Percentiles rank a stretch among this genome's conserved stretches.
Evolutionary conservation across 2,329 filamentous ascomycete genomes (phyloP).

Genomic region (Fusarium hostae): DNA sequence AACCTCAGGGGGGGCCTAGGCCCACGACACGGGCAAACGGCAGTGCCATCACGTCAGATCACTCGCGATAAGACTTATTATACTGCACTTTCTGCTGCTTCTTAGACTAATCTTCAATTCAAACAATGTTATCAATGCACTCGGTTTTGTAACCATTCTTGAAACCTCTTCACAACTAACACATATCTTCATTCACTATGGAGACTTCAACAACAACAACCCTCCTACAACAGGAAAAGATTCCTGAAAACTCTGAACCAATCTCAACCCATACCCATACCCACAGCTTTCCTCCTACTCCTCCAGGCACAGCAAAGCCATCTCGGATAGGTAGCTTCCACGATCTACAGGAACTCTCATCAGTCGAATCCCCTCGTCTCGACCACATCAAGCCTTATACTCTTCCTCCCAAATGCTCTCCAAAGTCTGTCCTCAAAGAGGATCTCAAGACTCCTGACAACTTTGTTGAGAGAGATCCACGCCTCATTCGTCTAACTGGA

Average conservation of each 20-base stretch:
- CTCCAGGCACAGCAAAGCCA: slow-evolving; percentile 53
- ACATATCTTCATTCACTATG: slow-evolving; percentile 25
- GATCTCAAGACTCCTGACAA: slow-evolving; percentile 86
- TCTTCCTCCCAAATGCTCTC: slow-evolving; percentile 73
- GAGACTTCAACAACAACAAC: slow-evolving; percentile 35
- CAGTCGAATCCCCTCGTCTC: slow-evolving; percentile 30
- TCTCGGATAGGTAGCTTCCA: slow-evolving; percentile 51
- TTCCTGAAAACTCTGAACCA: slow-evolving; percentile 21
- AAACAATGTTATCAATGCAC: neutral
- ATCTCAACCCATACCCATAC: slow-evolving; percentile 31
- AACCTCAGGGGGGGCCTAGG: slow-evolving; percentile 2
- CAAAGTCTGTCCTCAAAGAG: slow-evolving; percentile 73
- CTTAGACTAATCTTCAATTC: neutral
- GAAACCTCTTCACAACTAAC: neutral
- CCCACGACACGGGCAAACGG: slow-evolving; percentile 15
- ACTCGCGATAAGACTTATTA: slow-evolving; percentile 24
- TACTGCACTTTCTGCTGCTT: slow-evolving; percentile 9
- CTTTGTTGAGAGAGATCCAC: slow-evolving; percentile 82
- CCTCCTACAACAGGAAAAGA: slow-evolving; percentile 5
- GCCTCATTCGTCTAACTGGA: slow-evolving; percentile 87
- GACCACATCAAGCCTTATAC: slow-evolving; percentile 59
- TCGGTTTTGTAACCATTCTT: slow-evolving; percentile 3
- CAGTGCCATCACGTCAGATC: slow-evolving; percentile 23
- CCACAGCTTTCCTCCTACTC: slow-evolving; percentile 52
- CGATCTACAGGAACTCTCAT: slow-evolving; percentile 24